These are phyloP conservation scores for Lentinula sp. DNA, from an alignment of 768 basidiomycete genomes.

Conservation along the genomic window DNA sequence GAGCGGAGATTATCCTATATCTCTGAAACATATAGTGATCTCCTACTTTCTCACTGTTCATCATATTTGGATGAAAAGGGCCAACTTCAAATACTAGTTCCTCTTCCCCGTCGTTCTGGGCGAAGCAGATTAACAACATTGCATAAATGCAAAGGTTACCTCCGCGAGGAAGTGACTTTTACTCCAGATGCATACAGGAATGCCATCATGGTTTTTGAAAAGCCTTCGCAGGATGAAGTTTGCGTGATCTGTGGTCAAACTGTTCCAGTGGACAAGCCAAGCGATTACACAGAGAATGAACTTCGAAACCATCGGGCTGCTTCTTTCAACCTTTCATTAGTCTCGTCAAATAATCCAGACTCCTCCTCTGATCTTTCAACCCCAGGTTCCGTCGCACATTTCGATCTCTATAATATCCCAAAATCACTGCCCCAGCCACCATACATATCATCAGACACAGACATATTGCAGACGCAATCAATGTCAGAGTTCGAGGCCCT, in stretches of 20 bases:
- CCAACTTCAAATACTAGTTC: background rate
- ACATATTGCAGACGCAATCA: too few relatives aligned
- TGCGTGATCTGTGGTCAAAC: background rate
- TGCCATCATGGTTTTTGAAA: background rate
- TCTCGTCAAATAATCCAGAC: too few relatives aligned
- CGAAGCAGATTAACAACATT: background rate
- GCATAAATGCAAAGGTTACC: background rate
- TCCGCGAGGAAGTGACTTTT: background rate
- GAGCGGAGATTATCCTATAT: background rate
- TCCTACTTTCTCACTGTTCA: background rate
- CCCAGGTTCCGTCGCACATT: too few relatives aligned
- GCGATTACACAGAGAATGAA: too few relatives aligned
- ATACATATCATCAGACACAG: too few relatives aligned
- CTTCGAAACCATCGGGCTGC: too few relatives aligned
- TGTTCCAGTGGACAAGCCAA: background rate
- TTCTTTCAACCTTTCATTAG: too few relatives aligned
- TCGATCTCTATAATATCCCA: too few relatives aligned
- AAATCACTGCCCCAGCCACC: too few relatives aligned
- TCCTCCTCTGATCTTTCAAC: too few relatives aligned
- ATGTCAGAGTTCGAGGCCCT: too few relatives aligned
- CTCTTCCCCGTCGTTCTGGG: background rate
- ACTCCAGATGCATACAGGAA: background rate
- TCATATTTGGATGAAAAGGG: background rate
- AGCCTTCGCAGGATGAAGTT: background rate
- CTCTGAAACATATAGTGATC: background rate